Percentiles rank a stretch among this genome's conserved stretches.
These are phyloP conservation scores for Chondrus crispus DNA, from an alignment of 23 red algal species.

Conservation along the genomic window DNA sequence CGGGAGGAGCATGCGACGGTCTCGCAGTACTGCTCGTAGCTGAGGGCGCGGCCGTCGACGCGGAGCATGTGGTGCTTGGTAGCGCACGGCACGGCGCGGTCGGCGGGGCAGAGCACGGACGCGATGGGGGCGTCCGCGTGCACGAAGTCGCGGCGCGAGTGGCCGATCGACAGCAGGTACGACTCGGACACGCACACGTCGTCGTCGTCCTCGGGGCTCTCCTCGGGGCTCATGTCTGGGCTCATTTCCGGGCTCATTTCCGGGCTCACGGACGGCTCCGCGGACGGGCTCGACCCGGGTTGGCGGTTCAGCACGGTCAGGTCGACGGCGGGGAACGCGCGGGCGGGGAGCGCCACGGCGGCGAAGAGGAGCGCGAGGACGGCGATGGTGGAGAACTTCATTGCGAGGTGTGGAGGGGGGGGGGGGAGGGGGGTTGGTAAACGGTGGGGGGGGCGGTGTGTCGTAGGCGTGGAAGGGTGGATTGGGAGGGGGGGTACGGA, in stretches of 20 bases:
- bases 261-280: not conserved
- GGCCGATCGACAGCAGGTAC: not conserved
- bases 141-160: not conserved
- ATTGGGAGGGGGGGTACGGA: not conserved
- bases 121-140: not conserved
- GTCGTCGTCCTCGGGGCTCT: not conserved
- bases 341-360: not conserved
- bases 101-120: not conserved
- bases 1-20: not conserved
- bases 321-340: not conserved
- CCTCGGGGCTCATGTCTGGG: not conserved
- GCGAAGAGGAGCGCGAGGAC: not conserved
- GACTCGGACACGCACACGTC: not conserved
- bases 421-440: not conserved
- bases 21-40: conserved; percentile 32
- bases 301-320: too few relatives aligned
- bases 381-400: not conserved
- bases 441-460: not conserved
- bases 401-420: not conserved
- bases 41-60: not conserved
- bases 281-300: not conserved
- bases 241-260: not conserved
- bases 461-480: not conserved
- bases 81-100: conserved; percentile 23
- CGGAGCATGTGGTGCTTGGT: conserved; percentile 19